phyloP scores from a whole-genome alignment of 2,329 filamentous ascomycete species.

The Chrysosporium keratinophilum region DNA sequence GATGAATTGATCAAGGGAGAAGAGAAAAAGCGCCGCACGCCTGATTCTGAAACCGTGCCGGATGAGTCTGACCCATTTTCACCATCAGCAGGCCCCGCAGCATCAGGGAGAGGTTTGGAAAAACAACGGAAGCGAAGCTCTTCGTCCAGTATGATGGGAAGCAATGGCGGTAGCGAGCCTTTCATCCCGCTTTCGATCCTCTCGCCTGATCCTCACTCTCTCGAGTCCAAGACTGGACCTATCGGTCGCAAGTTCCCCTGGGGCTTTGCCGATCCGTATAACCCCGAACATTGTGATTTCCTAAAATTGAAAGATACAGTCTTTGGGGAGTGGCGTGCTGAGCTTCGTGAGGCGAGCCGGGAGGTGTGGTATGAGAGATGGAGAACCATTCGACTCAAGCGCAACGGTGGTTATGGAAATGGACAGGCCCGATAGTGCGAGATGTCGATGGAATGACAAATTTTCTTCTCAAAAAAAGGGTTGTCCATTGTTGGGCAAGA shows the following conservation, averaged over 20 bases:
- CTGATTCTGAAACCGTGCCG: constrained; percentile 22
- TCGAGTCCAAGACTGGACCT: constrained; percentile 43
- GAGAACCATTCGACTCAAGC: constrained; percentile 52
- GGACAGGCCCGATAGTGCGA: background rate
- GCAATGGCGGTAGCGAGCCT: constrained; percentile 36
- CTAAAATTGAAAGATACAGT: constrained; percentile 79
- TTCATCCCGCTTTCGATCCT: constrained; percentile 85
- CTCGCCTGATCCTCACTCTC: constrained; percentile 73
- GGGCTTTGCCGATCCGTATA: constrained; percentile 92
- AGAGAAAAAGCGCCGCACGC: constrained; percentile 18
- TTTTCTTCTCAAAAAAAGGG: background rate
- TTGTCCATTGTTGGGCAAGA: no score
- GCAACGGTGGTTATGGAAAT: constrained; percentile 6
- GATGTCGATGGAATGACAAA: background rate
- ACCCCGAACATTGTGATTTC: constrained; percentile 89
- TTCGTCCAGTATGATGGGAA: constrained; percentile 22
- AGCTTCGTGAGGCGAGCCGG: constrained; percentile 79
- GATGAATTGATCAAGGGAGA: constrained; percentile 27
- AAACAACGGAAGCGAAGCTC: constrained; percentile 11
- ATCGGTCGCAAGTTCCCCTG: constrained; percentile 86
- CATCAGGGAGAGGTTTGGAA: background rate
- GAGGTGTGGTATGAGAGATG: constrained; percentile 94
- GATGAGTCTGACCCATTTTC: constrained; percentile 1
- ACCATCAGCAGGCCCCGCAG: constrained; percentile 4
- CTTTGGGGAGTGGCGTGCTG: constrained; percentile 84